Evolutionary conservation across 306 rosid genomes (phyloP).

Genomic region (Castanea mollissima): DNA sequence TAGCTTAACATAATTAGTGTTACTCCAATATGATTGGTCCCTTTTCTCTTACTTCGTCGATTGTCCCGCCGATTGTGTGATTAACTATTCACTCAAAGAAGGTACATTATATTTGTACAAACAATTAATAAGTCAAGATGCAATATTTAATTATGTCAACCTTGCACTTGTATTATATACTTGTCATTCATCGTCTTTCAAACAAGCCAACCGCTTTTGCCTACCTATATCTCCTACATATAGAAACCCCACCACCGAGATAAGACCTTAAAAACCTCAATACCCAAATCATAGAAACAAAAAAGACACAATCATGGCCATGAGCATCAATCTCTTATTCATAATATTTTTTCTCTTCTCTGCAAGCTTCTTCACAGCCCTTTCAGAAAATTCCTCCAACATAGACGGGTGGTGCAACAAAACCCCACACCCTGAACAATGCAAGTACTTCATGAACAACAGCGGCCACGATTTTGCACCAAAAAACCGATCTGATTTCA

Average conservation of each 20-base stretch:
- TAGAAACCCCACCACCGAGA: slow-evolving; percentile 7
- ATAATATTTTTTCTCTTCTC: slow-evolving; percentile 24
- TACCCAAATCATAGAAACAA: slow-evolving; percentile 22
- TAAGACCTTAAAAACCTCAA: slow-evolving; percentile 18
- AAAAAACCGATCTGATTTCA: slow-evolving; percentile 48
- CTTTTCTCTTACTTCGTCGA: not conserved
- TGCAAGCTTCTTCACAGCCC: slow-evolving; percentile 33
- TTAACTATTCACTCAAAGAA: slow-evolving; percentile 21
- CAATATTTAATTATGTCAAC: slow-evolving; percentile 18
- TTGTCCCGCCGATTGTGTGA: not conserved
- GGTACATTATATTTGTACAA: not conserved
- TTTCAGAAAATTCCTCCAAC: slow-evolving; percentile 36
- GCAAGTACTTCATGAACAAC: slow-evolving; percentile 54
- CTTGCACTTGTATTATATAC: slow-evolving; percentile 35
- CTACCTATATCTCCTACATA: slow-evolving; percentile 27
- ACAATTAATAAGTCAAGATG: slow-evolving; percentile 25
- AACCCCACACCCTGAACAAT: slow-evolving; percentile 74
- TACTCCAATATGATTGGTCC: not conserved
- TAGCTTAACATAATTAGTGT: not conserved
- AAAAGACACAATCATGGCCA: slow-evolving; percentile 12
- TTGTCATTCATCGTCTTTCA: slow-evolving; percentile 28
- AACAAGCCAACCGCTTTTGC: slow-evolving; percentile 26
- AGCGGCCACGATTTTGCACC: slow-evolving; percentile 17
- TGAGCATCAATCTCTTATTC: slow-evolving; percentile 21
- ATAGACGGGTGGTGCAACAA: slow-evolving; percentile 71